Percentiles rank a stretch among this genome's conserved stretches.
These are phyloP conservation scores for Asterochloris erici DNA, from an alignment of 139 green algal genomes.

Conservation along the genomic window DNA sequence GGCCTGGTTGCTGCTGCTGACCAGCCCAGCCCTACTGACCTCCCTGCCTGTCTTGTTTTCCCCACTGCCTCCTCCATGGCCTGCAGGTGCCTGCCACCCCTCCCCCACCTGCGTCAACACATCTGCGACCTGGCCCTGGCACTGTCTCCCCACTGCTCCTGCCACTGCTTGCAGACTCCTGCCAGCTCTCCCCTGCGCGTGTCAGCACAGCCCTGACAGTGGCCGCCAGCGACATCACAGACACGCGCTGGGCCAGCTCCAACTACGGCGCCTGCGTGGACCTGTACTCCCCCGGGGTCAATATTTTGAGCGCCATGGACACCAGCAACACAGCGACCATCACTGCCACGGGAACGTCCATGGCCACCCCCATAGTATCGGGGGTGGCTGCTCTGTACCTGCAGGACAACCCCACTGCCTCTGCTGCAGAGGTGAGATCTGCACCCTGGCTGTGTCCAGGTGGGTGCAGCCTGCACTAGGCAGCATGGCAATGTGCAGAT, in stretches of 20 bases:
- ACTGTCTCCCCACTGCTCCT: not conserved
- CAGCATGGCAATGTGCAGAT: too few relatives aligned
- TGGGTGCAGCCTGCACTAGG: too few relatives aligned
- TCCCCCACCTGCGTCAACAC: too few relatives aligned
- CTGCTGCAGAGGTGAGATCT: constrained; percentile 19
- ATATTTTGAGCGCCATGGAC: constrained; percentile 37
- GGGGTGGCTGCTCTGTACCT: constrained; percentile 66
- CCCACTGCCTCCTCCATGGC: too few relatives aligned
- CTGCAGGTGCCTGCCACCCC: too few relatives aligned
- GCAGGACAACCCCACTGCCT: constrained; percentile 33
- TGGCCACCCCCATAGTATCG: constrained; percentile 60
- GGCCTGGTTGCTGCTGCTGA: too few relatives aligned
- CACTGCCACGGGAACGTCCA: constrained; percentile 47
- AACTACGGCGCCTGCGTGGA: constrained; percentile 67
- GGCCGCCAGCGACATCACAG: constrained; percentile 25
- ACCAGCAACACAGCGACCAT: constrained; percentile 27
- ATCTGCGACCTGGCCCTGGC: not conserved
- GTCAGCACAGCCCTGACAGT: constrained; percentile 29
- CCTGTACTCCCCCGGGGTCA: constrained; percentile 56
- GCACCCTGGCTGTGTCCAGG: too few relatives aligned
- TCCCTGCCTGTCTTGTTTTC: too few relatives aligned
- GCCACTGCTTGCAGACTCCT: constrained; percentile 21
- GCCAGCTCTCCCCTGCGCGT: constrained; percentile 28
- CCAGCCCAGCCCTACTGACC: too few relatives aligned
- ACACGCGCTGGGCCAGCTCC: constrained; percentile 37